A percentile compares a stretch with the other conserved stretches of the same genome.
phyloP scores from a whole-genome alignment of 768 basidiomycete species.

The Tephrocybe sp. region DNA sequence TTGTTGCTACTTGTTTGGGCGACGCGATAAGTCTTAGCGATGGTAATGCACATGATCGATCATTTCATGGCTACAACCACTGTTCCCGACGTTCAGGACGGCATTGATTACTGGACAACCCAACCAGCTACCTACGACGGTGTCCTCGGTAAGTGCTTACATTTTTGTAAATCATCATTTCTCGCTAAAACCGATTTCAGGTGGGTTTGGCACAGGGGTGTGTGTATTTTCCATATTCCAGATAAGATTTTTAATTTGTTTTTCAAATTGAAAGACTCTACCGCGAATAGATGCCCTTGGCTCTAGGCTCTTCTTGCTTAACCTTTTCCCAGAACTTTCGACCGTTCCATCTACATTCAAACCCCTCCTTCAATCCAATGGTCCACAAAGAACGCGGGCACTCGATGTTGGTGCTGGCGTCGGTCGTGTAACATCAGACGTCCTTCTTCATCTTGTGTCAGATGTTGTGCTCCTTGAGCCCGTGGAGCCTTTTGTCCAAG shows the following conservation, averaged over 20 bases:
- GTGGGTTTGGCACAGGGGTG: constrained; percentile 53
- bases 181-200: constrained; percentile 13
- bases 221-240: constrained; percentile 6
- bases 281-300: constrained; percentile 89
- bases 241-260: constrained; percentile 18
- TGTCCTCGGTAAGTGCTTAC: constrained; percentile 61
- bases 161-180: constrained; percentile 13
- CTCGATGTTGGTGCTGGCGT: constrained; percentile 95
- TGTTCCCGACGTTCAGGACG: constrained; percentile 64
- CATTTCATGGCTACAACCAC: constrained; percentile 6
- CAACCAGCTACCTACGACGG: constrained; percentile 85
- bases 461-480: constrained; percentile 92
- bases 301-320: constrained; percentile 83
- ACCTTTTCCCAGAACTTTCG: constrained; percentile 76
- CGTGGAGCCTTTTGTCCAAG: constrained; percentile 69
- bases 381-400: constrained; percentile 50
- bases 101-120: constrained; percentile 83
- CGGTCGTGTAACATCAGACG: constrained; percentile 85
- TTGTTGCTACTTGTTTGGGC: constrained; percentile 37
- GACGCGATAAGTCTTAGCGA: constrained; percentile 20
- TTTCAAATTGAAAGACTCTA: constrained; percentile 53
- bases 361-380: constrained; percentile 35
- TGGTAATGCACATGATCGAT: constrained; percentile 6
- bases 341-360: constrained; percentile 73
- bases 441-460: constrained; percentile 84